phyloP scores from a whole-genome alignment of 2,329 filamentous ascomycete species.

The Penicillium sp. region DNA sequence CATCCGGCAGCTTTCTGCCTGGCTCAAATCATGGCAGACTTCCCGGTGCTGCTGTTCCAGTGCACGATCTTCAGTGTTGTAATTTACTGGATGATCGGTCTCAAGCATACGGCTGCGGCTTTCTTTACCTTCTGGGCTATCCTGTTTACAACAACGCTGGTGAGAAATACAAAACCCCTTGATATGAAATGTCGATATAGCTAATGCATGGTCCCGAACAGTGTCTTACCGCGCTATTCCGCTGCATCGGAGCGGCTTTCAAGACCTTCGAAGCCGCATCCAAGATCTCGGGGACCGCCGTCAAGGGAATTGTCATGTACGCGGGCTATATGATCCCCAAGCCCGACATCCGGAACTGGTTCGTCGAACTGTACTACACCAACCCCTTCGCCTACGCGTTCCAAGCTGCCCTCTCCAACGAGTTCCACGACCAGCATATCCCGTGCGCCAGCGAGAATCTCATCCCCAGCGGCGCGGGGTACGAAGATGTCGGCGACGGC shows the following conservation, averaged over 20 bases:
- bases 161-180: slow-evolving; percentile 28
- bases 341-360: slow-evolving; percentile 55
- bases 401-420: slow-evolving; percentile 36
- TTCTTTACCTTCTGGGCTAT: slow-evolving; percentile 67
- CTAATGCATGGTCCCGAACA: too few relatives aligned
- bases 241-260: slow-evolving; percentile 59
- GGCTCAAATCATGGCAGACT: slow-evolving; percentile 50
- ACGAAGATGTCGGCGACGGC: slow-evolving; percentile 23
- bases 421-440: slow-evolving; percentile 35
- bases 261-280: slow-evolving; percentile 61
- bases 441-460: slow-evolving; percentile 37
- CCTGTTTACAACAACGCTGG: slow-evolving; percentile 48
- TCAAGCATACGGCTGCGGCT: slow-evolving; percentile 55
- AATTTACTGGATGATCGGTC: slow-evolving; percentile 65
- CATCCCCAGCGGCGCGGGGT: slow-evolving; percentile 34
- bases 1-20: slow-evolving; percentile 52
- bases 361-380: slow-evolving; percentile 44
- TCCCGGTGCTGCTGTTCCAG: slow-evolving; percentile 62
- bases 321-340: slow-evolving; percentile 48
- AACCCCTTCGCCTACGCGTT: slow-evolving; percentile 40
- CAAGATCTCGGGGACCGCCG: slow-evolving; percentile 49
- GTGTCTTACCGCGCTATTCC: slow-evolving; percentile 58
- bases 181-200: too few relatives aligned
- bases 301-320: slow-evolving; percentile 39
- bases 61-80: slow-evolving; percentile 61